These are phyloP conservation scores for Lunasporangiospora selenospora DNA, from an alignment of 192 early-diverging fungal species.

Conservation along the genomic window DNA sequence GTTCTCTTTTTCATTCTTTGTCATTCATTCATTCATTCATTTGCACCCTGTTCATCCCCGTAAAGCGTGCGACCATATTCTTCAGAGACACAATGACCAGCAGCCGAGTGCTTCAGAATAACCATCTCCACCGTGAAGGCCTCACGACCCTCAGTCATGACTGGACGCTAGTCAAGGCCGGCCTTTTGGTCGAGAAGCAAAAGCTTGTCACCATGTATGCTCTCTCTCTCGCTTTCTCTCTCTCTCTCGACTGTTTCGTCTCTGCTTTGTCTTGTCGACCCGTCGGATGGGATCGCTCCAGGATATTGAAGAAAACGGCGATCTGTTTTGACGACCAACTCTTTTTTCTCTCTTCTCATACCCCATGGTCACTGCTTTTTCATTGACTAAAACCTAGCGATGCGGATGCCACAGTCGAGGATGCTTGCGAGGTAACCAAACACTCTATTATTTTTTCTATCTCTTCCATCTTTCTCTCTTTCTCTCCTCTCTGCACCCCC, in stretches of 20 bases:
- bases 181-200: slow-evolving; percentile 65
- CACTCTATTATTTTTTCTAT: too few relatives aligned
- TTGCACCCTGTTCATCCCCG: not conserved
- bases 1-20: not conserved
- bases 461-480: too few relatives aligned
- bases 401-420: slow-evolving; percentile 65
- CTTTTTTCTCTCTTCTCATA: too few relatives aligned
- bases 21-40: not conserved
- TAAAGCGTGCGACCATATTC: not conserved
- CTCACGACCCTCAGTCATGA: slow-evolving; percentile 54
- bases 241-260: not conserved
- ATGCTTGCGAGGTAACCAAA: slow-evolving; percentile 76
- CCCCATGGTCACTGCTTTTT: too few relatives aligned
- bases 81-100: slow-evolving; percentile 9
- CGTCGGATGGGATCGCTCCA: too few relatives aligned
- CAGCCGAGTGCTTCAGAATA: slow-evolving; percentile 19
- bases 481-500: too few relatives aligned
- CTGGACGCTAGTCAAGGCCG: slow-evolving; percentile 71
- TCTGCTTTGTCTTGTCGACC: not conserved
- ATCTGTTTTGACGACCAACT: too few relatives aligned
- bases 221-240: not conserved
- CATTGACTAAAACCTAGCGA: too few relatives aligned
- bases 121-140: slow-evolving; percentile 48
- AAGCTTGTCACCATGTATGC: slow-evolving; percentile 69
- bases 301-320: not conserved